Conservation (phyloP, 306 rosid species). For the Vigna trinervia region DNA sequence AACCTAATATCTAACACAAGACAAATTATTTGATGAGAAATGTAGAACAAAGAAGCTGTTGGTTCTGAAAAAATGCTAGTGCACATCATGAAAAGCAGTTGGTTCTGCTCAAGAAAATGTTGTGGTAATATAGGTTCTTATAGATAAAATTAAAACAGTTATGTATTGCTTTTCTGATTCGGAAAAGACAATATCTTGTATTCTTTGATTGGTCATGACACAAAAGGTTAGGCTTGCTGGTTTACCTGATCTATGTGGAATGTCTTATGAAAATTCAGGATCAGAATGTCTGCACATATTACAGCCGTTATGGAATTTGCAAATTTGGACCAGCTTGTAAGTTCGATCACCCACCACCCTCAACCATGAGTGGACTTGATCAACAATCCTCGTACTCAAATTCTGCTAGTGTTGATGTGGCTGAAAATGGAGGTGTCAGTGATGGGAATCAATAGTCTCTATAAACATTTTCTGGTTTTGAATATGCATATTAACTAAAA, state of each 20-base stretch:
- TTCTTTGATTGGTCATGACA: neutral
- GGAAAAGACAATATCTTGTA: neutral
- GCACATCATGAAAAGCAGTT: neutral
- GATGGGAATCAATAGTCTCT: slow-evolving; percentile 50
- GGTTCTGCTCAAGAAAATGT: neutral
- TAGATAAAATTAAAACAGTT: neutral
- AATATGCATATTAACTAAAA: slow-evolving; percentile 47
- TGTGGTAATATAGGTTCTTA: neutral
- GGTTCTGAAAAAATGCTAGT: no score
- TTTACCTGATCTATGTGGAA: slow-evolving; percentile 21
- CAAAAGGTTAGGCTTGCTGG: neutral
- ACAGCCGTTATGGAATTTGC: slow-evolving; percentile 89
- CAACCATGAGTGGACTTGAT: slow-evolving; percentile 54
- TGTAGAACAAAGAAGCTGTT: neutral
- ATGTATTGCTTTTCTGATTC: slow-evolving; percentile 16
- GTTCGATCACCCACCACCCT: slow-evolving; percentile 68
- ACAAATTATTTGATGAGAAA: slow-evolving; percentile 4
- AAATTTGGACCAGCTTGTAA: slow-evolving; percentile 89
- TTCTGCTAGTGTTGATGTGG: slow-evolving; percentile 47
- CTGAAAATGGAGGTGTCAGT: slow-evolving; percentile 56
- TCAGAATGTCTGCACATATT: slow-evolving; percentile 73
- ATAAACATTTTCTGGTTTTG: slow-evolving; percentile 46
- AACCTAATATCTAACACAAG: no score
- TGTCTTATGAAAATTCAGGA: slow-evolving; percentile 60
- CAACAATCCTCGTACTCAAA: slow-evolving; percentile 51